A percentile compares a stretch with the other conserved stretches of the same genome.
Conservation (phyloP, 139 green algal genomes). For the Ettlia oleoabundans region DNA sequence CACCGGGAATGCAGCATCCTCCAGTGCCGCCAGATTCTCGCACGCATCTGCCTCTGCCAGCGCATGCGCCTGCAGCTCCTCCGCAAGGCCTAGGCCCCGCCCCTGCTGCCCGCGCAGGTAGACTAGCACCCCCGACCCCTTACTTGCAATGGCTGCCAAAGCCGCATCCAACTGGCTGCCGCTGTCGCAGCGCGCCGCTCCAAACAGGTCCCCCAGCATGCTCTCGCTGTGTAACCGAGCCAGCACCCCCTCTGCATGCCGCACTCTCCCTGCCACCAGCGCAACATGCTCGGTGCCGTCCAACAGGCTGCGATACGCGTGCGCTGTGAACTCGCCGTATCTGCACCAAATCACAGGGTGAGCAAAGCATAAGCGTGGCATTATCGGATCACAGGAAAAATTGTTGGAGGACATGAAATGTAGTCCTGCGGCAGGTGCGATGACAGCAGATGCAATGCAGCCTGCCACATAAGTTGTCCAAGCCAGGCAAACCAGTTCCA, state of each 20-base stretch:
- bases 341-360: conserved; percentile 12
- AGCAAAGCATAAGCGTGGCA: background rate
- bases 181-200: conserved; percentile 34
- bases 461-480: no score
- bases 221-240: conserved; percentile 51
- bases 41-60: conserved; percentile 1
- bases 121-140: conserved; percentile 64
- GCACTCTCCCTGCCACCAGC: conserved; percentile 62
- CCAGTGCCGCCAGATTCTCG: background rate
- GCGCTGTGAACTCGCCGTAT: conserved; percentile 55
- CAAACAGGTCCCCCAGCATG: conserved; percentile 59
- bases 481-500: no score
- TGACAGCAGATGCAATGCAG: no score
- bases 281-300: conserved; percentile 72
- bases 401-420: background rate
- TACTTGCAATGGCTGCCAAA: conserved; percentile 47
- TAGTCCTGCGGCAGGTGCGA: no score
- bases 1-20: conserved; percentile 32
- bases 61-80: conserved; percentile 46
- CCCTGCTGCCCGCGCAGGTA: conserved; percentile 60
- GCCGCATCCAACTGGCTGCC: conserved; percentile 53
- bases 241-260: conserved; percentile 30
- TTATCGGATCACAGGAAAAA: no score
- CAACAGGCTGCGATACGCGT: conserved; percentile 59
- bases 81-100: conserved; percentile 39